Conservation (phyloP, 2,329 filamentous ascomycete species). For the Aspergillus ochraceoroseus region DNA sequence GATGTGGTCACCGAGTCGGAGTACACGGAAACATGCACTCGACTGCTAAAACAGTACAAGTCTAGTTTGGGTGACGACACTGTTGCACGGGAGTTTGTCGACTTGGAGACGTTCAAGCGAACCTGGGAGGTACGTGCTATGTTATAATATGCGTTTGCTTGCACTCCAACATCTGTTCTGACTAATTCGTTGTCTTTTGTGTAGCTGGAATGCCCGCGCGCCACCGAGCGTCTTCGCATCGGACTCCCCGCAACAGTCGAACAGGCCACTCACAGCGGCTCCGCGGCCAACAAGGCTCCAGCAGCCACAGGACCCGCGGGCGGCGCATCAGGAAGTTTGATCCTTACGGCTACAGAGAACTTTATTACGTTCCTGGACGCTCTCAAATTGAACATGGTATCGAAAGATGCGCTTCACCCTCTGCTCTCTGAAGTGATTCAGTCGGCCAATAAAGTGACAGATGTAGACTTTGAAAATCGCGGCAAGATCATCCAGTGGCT, state of each 20-base stretch:
- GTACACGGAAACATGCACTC: conserved; percentile 93
- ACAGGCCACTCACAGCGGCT: conserved; percentile 51
- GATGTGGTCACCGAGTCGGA: conserved; percentile 87
- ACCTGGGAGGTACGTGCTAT: conserved; percentile 73
- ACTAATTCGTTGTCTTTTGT: conserved; percentile 3
- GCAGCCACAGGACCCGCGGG: conserved; percentile 27
- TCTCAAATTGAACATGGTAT: conserved; percentile 81
- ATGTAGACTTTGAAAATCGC: conserved; percentile 88
- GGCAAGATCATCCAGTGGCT: conserved; percentile 99
- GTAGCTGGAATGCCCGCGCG: conserved; percentile 88
- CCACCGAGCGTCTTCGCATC: conserved; percentile 85
- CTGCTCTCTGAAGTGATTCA: conserved; percentile 93
- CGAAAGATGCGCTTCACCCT: conserved; percentile 95
- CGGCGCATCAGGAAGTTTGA: conserved; percentile 58
- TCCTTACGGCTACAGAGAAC: conserved; percentile 89
- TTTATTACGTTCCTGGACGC: conserved; percentile 98
- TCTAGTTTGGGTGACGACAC: conserved; percentile 85
- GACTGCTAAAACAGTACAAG: conserved; percentile 93
- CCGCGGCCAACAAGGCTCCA: conserved; percentile 39
- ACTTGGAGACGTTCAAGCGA: conserved; percentile 83
- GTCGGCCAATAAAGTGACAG: conserved; percentile 93
- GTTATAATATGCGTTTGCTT: background rate
- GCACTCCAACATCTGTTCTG: conserved; percentile 6
- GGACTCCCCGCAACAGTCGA: conserved; percentile 82
- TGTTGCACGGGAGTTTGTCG: conserved; percentile 81